These are phyloP conservation scores for Xylaria scruposa DNA, from an alignment of 495 filamentous ascomycete species.

Conservation along the genomic window DNA sequence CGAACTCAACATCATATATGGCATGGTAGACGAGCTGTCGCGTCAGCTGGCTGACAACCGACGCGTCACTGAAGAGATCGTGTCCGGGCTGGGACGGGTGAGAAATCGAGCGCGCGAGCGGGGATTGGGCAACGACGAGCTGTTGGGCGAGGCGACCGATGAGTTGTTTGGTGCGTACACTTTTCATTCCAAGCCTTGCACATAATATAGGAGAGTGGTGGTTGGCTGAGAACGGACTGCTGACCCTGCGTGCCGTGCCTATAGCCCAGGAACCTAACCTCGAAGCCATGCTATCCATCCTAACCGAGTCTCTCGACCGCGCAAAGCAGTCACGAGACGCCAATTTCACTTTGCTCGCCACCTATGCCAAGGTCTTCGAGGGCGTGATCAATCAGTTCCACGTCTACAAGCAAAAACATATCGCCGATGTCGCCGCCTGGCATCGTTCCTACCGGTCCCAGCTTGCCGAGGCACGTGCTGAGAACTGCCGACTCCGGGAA, in stretches of 20 bases:
- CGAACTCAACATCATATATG: conserved; percentile 84
- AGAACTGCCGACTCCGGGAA: conserved; percentile 61
- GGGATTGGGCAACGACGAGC: conserved; percentile 57
- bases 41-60: conserved; percentile 78
- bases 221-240: background rate
- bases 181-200: background rate
- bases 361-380: conserved; percentile 53
- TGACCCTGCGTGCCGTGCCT: conserved; percentile 17
- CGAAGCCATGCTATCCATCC: conserved; percentile 57
- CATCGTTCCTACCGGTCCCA: conserved; percentile 63
- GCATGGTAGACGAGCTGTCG: conserved; percentile 81
- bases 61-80: conserved; percentile 75
- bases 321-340: conserved; percentile 57
- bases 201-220: background rate
- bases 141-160: conserved; percentile 54
- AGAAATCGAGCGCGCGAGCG: conserved; percentile 54
- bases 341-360: conserved; percentile 57
- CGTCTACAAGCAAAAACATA: conserved; percentile 59
- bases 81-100: conserved; percentile 65
- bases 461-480: conserved; percentile 61
- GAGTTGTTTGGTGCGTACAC: conserved; percentile 53
- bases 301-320: conserved; percentile 60
- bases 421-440: conserved; percentile 59
- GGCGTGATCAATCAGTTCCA: conserved; percentile 60
- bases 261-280: conserved; percentile 58